Evolutionary conservation across 345 rosid species (phyloP).

Genomic region (Populus euphratica): DNA sequence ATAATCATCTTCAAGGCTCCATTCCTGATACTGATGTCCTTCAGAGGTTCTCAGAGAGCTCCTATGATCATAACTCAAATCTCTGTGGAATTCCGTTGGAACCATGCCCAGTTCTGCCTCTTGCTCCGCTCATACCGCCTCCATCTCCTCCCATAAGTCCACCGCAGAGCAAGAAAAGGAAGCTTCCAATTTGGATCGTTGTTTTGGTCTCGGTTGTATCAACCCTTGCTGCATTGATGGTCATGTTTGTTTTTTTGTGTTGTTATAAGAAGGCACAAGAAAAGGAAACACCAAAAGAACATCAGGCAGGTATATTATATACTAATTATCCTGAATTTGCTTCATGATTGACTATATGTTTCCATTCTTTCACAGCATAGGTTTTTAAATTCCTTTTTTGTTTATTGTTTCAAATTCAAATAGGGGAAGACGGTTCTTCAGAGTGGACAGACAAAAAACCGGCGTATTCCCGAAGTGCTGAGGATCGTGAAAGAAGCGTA

Average conservation of each 20-base stretch:
- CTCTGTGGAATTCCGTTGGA: slow-evolving; percentile 49
- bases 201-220: slow-evolving; percentile 33
- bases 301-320: slow-evolving; percentile 18
- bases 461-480: slow-evolving; percentile 10
- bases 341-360: not conserved
- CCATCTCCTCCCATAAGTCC: slow-evolving; percentile 5
- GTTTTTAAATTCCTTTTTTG: not conserved
- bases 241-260: slow-evolving; percentile 28
- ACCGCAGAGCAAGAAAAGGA: slow-evolving; percentile 9
- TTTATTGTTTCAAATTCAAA: not conserved
- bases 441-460: slow-evolving; percentile 21
- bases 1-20: slow-evolving; percentile 40
- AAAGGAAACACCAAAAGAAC: slow-evolving; percentile 13
- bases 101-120: slow-evolving; percentile 28
- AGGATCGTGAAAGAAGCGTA: slow-evolving; percentile 41
- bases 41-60: slow-evolving; percentile 31
- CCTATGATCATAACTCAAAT: slow-evolving; percentile 36
- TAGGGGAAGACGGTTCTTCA: slow-evolving; percentile 3
- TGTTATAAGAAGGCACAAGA: slow-evolving; percentile 17
- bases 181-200: slow-evolving; percentile 20
- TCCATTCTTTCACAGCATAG: not conserved
- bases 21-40: slow-evolving; percentile 40
- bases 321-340: not conserved
- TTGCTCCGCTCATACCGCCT: not conserved
- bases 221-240: slow-evolving; percentile 25